Evolutionary conservation across 1,284 basidiomycete species (phyloP).

Genomic region (Ceraceosorus guamensis): DNA sequence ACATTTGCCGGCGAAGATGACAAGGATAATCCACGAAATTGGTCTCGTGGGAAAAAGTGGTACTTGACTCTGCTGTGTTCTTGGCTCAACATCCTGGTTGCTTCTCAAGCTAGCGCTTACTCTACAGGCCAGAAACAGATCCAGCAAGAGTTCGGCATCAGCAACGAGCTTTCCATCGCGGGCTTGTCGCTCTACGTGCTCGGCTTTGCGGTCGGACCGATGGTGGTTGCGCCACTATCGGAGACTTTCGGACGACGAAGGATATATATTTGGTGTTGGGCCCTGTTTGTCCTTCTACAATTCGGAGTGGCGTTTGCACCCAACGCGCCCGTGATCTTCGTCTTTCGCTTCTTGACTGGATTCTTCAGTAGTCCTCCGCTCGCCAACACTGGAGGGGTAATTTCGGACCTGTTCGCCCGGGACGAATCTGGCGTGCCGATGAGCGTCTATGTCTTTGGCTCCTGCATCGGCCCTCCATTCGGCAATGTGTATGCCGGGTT

Average conservation of each 20-base stretch:
- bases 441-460: constrained; percentile 32
- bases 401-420: constrained; percentile 31
- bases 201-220: constrained; percentile 36
- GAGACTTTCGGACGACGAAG: constrained; percentile 22
- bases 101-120: constrained; percentile 38
- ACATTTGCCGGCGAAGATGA: neutral
- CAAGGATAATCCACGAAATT: constrained; percentile 16
- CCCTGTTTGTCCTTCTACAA: constrained; percentile 27
- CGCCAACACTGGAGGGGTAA: constrained; percentile 34
- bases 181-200: constrained; percentile 39
- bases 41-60: constrained; percentile 36
- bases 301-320: constrained; percentile 36
- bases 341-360: constrained; percentile 41
- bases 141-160: constrained; percentile 30
- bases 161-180: constrained; percentile 30
- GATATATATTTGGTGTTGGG: constrained; percentile 33
- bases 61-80: constrained; percentile 24
- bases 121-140: constrained; percentile 23
- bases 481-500: constrained; percentile 34
- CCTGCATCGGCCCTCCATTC: constrained; percentile 30
- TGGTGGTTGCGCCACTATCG: constrained; percentile 35
- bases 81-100: constrained; percentile 28
- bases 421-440: constrained; percentile 33
- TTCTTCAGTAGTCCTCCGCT: constrained; percentile 25
- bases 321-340: constrained; percentile 29